Evolutionary conservation across 192 early-diverging fungal species (phyloP).

Genomic region (Coemansia sp.): DNA sequence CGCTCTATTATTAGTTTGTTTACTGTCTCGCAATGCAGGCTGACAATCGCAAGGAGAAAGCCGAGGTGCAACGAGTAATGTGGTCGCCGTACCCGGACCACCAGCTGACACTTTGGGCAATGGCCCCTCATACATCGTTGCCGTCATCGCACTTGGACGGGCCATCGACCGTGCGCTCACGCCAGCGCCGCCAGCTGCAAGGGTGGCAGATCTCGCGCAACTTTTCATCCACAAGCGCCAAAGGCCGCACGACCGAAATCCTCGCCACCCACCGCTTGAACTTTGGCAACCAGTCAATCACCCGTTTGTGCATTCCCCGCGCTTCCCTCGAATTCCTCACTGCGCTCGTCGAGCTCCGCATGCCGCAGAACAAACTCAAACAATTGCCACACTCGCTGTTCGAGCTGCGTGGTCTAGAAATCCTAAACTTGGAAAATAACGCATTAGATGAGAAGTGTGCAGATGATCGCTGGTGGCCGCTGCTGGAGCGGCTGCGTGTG

Average conservation of each 20-base stretch:
- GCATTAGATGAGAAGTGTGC: conserved; percentile 20
- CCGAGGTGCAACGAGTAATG: conserved; percentile 22
- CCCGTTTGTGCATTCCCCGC: conserved; percentile 21
- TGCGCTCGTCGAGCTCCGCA: conserved; percentile 39
- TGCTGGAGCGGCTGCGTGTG: conserved; percentile 27
- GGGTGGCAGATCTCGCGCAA: conserved; percentile 44
- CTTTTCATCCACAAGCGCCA: conserved; percentile 2
- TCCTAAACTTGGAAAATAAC: conserved; percentile 46
- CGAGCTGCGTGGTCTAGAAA: conserved; percentile 38
- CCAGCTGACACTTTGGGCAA: conserved; percentile 48
- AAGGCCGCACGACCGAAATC: conserved; percentile 31
- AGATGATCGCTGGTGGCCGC: conserved; percentile 17
- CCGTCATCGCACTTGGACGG: neutral
- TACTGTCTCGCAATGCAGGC: conserved; percentile 14
- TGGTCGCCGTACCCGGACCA: conserved; percentile 54
- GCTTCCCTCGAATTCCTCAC: conserved; percentile 20
- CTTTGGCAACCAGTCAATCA: conserved; percentile 40
- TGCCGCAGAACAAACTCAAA: conserved; percentile 45
- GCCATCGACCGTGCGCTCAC: neutral
- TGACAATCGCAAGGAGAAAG: conserved; percentile 18
- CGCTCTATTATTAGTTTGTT: neutral
- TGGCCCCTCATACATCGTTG: neutral
- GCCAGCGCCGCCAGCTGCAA: conserved; percentile 24
- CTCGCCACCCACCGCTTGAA: conserved; percentile 44
- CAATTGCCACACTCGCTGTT: conserved; percentile 35